Percentiles rank a stretch among this genome's conserved stretches.
Conservation (phyloP, 2,329 filamentous ascomycete genomes). For the Fusarium foetens region DNA sequence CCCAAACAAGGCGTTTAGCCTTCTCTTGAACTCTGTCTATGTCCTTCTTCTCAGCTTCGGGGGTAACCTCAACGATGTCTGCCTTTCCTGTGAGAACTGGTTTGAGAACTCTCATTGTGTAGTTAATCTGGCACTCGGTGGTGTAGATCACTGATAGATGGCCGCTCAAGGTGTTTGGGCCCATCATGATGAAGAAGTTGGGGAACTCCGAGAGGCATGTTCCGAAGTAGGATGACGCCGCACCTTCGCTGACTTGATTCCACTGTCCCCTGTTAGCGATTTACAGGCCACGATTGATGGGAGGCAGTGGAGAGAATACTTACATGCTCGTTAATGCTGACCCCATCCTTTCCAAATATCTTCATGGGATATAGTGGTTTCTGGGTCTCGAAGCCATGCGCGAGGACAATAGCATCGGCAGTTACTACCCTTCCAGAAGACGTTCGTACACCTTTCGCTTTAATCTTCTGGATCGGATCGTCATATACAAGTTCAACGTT, state of each 20-base stretch:
- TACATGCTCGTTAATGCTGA: conserved; percentile 54
- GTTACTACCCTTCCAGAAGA: conserved; percentile 32
- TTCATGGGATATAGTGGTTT: conserved; percentile 59
- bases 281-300: conserved; percentile 7
- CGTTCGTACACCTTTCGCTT: conserved; percentile 28
- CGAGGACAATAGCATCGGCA: conserved; percentile 55
- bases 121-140: conserved; percentile 63
- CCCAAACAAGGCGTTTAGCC: conserved; percentile 58
- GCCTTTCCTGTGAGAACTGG: conserved; percentile 49
- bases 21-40: conserved; percentile 52
- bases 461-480: conserved; percentile 28
- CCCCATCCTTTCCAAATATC: conserved; percentile 55
- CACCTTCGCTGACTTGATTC: conserved; percentile 38
- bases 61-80: conserved; percentile 48
- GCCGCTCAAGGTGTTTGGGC: conserved; percentile 54
- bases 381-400: conserved; percentile 60
- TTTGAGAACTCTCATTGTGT: conserved; percentile 47
- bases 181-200: conserved; percentile 53
- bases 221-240: conserved; percentile 57
- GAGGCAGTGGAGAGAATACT: conserved; percentile 8
- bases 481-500: conserved; percentile 47
- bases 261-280: conserved; percentile 39
- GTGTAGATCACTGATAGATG: conserved; percentile 62
- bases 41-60: conserved; percentile 39
- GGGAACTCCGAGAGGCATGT: conserved; percentile 59